Percentiles rank a stretch among this genome's conserved stretches.
Evolutionary conservation across 1,139 yeast genomes (phyloP).

Genomic region (Wickerhamiella pararugosa): DNA sequence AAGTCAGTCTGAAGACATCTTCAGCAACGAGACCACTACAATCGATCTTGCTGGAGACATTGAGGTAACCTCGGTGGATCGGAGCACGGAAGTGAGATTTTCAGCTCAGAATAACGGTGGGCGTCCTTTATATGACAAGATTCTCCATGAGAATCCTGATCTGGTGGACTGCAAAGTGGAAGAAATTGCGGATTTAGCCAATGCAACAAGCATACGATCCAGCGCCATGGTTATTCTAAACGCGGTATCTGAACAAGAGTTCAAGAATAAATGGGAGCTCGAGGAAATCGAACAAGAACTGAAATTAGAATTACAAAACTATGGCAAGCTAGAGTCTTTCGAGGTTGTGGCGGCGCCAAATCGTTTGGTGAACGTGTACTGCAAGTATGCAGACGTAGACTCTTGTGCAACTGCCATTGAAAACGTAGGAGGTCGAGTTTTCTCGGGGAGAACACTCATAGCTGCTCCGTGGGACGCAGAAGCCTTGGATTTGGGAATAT

Average conservation of each 20-base stretch:
- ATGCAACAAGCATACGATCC: background rate
- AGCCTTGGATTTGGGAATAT: constrained; percentile 1
- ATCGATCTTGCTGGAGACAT: background rate
- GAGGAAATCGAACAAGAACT: background rate
- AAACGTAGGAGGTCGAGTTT: constrained; percentile 2
- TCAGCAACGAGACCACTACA: background rate
- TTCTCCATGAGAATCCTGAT: background rate
- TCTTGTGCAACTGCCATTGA: constrained; percentile 1
- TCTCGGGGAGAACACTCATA: constrained; percentile 1
- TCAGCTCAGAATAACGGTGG: background rate
- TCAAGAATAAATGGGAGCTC: background rate
- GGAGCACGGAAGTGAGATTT: background rate
- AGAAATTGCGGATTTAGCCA: background rate
- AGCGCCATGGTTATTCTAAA: constrained; percentile 1
- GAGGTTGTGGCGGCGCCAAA: background rate
- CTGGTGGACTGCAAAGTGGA: background rate
- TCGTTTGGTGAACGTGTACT: constrained; percentile 2
- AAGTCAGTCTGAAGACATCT: background rate
- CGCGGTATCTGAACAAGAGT: background rate
- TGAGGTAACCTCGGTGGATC: background rate
- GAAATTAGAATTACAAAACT: background rate
- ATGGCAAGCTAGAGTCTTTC: background rate
- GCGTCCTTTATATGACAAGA: background rate
- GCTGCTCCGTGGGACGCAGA: background rate
- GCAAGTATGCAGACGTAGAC: background rate